phyloP scores from a whole-genome alignment of 495 filamentous ascomycete species.

The Penicillium macrosclerotiorum region DNA sequence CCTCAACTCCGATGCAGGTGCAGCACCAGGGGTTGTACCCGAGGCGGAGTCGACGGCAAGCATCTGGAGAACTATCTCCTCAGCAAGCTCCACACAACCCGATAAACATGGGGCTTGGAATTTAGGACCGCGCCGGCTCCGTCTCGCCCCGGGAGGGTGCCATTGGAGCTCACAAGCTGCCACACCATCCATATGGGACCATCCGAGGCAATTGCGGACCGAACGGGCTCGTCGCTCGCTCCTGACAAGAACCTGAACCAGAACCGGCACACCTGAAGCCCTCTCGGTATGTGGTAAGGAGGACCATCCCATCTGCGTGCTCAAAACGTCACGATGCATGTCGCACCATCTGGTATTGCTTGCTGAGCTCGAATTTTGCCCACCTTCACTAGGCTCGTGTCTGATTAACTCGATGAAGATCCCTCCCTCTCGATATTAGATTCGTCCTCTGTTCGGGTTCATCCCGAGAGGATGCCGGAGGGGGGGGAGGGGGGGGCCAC shows the following conservation, averaged over 20 bases:
- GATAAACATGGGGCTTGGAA: slow-evolving; percentile 14
- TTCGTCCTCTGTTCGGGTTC: neutral
- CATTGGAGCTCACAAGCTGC: slow-evolving; percentile 4
- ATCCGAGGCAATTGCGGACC: neutral
- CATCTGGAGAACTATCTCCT: slow-evolving; percentile 1
- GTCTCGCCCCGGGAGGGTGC: neutral
- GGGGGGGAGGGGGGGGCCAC: too few species aligned
- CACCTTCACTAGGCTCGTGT: slow-evolving; percentile 1
- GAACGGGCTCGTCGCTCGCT: neutral
- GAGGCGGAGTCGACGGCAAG: slow-evolving; percentile 6
- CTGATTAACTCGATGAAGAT: slow-evolving; percentile 1
- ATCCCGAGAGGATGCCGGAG: too few species aligned
- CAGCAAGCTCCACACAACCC: slow-evolving; percentile 15
- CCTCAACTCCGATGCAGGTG: neutral
- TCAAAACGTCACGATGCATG: slow-evolving; percentile 11
- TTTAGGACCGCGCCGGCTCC: slow-evolving; percentile 5
- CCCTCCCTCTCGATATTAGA: neutral
- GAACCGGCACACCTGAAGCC: too few species aligned
- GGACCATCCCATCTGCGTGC: slow-evolving; percentile 4
- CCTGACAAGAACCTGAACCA: neutral
- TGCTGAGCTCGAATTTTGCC: slow-evolving; percentile 2
- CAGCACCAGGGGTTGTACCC: slow-evolving; percentile 8
- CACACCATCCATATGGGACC: slow-evolving; percentile 11
- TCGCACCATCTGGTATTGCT: slow-evolving; percentile 22
- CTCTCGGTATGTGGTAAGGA: slow-evolving; percentile 14